These are phyloP conservation scores for Hypoxylon lenormandii DNA, from an alignment of 495 filamentous ascomycete genomes.

Conservation along the genomic window DNA sequence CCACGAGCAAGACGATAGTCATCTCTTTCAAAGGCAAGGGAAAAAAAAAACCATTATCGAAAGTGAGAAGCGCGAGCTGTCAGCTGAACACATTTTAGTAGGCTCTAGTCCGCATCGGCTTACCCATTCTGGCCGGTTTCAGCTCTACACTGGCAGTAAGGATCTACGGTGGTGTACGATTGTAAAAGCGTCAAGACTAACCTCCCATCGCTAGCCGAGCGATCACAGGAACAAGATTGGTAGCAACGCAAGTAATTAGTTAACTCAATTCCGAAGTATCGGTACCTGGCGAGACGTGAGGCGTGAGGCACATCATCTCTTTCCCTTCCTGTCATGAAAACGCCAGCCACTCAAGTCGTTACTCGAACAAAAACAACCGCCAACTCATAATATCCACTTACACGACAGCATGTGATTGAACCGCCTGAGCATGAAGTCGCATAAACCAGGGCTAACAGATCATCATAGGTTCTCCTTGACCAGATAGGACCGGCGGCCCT, in stretches of 20 bases:
- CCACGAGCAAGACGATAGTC: not conserved
- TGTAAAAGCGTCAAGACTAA: conserved; percentile 1
- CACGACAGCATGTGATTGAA: too few species aligned
- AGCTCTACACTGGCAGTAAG: conserved; percentile 19
- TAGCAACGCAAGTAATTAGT: not conserved
- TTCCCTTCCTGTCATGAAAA: conserved; percentile 24
- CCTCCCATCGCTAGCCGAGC: too few species aligned
- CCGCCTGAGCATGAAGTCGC: not conserved
- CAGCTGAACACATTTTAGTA: conserved; percentile 28
- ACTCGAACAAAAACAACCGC: conserved; percentile 9
- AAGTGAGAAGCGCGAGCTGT: not conserved
- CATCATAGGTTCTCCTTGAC: conserved; percentile 48
- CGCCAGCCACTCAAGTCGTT: conserved; percentile 20
- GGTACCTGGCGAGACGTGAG: conserved; percentile 17
- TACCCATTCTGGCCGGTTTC: conserved; percentile 36
- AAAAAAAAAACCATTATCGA: not conserved
- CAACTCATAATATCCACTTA: not conserved
- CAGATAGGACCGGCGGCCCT: conserved; percentile 23
- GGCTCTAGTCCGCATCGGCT: conserved; percentile 26
- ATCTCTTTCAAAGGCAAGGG: not conserved
- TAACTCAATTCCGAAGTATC: conserved; percentile 7
- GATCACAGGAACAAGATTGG: conserved; percentile 3
- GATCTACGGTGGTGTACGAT: conserved; percentile 3
- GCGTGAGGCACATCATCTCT: conserved; percentile 28
- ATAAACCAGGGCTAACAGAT: conserved; percentile 28